A percentile compares a stretch with the other conserved stretches of the same genome.
These are phyloP conservation scores for Aspergillus haitiensis DNA, from an alignment of 495 filamentous ascomycete species.

Conservation along the genomic window DNA sequence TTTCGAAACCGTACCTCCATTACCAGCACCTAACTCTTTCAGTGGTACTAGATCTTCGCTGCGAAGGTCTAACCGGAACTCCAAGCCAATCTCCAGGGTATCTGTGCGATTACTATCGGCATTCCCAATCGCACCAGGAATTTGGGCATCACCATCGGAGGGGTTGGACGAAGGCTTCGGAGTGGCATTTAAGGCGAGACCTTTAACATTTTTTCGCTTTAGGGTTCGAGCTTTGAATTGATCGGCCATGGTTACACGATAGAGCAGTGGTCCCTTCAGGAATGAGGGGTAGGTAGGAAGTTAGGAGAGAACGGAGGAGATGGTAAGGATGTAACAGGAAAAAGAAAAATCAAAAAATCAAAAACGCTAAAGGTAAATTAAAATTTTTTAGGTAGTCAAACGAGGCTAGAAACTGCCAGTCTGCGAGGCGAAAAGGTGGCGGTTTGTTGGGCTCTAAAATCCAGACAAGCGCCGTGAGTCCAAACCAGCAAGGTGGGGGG, in stretches of 20 bases:
- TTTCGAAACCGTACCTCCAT: constrained; percentile 97
- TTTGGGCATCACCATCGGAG: constrained; percentile 59
- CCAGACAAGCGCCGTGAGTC: constrained; percentile 25
- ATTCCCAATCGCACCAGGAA: constrained; percentile 61
- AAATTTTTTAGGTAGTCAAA: constrained; percentile 16
- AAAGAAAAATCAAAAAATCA: constrained; percentile 6
- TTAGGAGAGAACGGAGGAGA: constrained; percentile 7
- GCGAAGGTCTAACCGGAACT: constrained; percentile 89
- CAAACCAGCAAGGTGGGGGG: constrained; percentile 22
- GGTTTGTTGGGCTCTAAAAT: constrained; percentile 21
- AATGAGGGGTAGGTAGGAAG: constrained; percentile 9
- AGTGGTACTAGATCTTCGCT: constrained; percentile 90
- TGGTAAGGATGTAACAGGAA: not conserved
- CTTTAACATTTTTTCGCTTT: constrained; percentile 98
- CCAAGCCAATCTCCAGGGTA: constrained; percentile 93
- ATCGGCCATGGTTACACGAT: constrained; percentile 66
- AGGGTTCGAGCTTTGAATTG: constrained; percentile 84
- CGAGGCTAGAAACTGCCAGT: constrained; percentile 19
- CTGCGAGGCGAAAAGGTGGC: constrained; percentile 5
- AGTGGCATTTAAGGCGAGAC: constrained; percentile 76
- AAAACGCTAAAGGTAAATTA: constrained; percentile 5
- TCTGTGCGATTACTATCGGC: constrained; percentile 60
- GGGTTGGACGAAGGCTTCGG: constrained; percentile 58
- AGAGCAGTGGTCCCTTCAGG: constrained; percentile 11
- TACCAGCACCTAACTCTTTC: constrained; percentile 93